Conservation (phyloP, 345 rosid species). For the Hevea brasiliensis region DNA sequence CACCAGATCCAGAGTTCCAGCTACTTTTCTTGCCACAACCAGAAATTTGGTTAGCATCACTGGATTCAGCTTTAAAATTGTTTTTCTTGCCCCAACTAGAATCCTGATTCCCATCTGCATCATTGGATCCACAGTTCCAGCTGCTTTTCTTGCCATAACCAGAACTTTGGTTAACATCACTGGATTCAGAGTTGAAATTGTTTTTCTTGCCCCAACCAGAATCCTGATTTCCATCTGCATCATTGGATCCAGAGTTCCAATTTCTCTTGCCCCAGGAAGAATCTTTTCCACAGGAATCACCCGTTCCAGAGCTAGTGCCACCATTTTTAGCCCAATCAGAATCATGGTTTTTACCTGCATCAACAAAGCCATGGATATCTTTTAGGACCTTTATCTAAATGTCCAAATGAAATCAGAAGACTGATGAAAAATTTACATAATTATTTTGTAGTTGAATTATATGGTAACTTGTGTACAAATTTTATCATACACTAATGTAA, state of each 20-base stretch:
- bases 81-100: neutral
- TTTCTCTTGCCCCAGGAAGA: conserved; percentile 32
- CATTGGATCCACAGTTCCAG: conserved; percentile 24
- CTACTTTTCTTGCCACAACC: conserved; percentile 33
- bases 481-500: neutral
- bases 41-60: conserved; percentile 19
- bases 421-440: neutral
- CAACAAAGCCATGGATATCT: neutral
- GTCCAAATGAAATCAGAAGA: neutral
- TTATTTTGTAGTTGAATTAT: neutral
- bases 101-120: conserved; percentile 12
- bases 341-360: conserved; percentile 1
- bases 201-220: neutral
- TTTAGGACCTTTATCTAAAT: neutral
- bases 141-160: conserved; percentile 32
- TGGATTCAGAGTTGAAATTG: neutral
- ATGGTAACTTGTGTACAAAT: neutral
- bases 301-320: conserved; percentile 16
- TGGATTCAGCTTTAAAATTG: neutral
- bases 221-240: conserved; percentile 12
- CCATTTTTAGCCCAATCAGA: conserved; percentile 10
- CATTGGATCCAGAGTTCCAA: conserved; percentile 24
- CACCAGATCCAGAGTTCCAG: conserved; percentile 26
- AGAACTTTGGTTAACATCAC: conserved; percentile 17
- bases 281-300: conserved; percentile 12